Evolutionary conservation across 2,329 filamentous ascomycete species (phyloP).

Genomic region (Penicillium sp.): DNA sequence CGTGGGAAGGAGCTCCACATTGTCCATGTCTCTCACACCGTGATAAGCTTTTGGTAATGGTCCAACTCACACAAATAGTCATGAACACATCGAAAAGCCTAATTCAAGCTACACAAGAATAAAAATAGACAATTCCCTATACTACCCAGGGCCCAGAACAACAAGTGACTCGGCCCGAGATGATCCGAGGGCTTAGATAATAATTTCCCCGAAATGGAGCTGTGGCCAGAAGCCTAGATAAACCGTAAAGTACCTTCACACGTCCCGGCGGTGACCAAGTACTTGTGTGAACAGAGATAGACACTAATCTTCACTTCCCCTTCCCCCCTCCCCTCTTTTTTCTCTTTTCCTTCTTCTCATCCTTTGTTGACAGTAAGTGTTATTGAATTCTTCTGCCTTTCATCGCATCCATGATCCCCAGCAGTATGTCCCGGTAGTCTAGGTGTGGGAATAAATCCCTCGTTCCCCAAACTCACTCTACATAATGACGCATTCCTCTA

Average conservation of each 20-base stretch:
- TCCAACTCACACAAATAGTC: not conserved
- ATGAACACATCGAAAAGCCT: conserved; percentile 8
- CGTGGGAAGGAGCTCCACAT: not conserved
- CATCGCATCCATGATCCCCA: not conserved
- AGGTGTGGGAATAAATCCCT: conserved; percentile 10
- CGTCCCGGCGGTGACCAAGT: conserved; percentile 23
- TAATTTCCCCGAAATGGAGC: conserved; percentile 3
- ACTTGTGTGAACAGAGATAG: conserved; percentile 6
- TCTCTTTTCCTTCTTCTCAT: conserved; percentile 5
- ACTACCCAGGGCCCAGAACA: not conserved
- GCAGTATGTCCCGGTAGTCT: not conserved
- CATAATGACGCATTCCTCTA: conserved; percentile 38
- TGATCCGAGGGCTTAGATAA: conserved; percentile 16
- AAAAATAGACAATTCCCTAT: not conserved
- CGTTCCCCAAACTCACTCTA: conserved; percentile 19
- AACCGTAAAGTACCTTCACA: conserved; percentile 19
- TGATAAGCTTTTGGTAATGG: not conserved
- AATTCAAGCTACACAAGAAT: conserved; percentile 3
- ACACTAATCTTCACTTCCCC: conserved; percentile 1
- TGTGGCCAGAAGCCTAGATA: conserved; percentile 10
- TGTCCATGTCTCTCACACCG: not conserved
- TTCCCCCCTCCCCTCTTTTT: conserved; percentile 4
- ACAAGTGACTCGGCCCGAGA: conserved; percentile 8
- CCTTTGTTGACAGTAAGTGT: conserved; percentile 1
- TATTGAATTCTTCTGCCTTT: not conserved